Percentiles rank a stretch among this genome's conserved stretches.
Conservation (phyloP, 257 asterid genomes). For the Nicotiana benthamiana region DNA sequence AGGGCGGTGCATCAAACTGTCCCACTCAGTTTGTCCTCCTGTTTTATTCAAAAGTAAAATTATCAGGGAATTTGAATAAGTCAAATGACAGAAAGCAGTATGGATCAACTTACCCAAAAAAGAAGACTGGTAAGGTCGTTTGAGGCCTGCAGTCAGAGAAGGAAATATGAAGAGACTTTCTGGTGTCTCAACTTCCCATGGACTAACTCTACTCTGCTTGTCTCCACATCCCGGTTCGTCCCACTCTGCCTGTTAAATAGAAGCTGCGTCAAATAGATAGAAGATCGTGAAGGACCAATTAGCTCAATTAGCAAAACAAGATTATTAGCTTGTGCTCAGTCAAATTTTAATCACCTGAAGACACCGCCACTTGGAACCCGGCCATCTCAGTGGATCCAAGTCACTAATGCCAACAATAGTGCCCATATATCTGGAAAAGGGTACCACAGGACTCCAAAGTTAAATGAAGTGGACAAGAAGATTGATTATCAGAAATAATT, state of each 20-base stretch:
- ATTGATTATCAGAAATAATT: not conserved
- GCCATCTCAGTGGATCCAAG: constrained; percentile 90
- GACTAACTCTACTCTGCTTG: constrained; percentile 78
- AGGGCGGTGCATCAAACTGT: constrained; percentile 43
- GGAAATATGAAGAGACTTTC: constrained; percentile 96
- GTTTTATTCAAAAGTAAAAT: constrained; percentile 1
- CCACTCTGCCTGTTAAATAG: constrained; percentile 73
- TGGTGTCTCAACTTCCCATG: constrained; percentile 98
- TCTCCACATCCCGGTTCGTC: constrained; percentile 95
- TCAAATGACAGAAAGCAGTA: not conserved
- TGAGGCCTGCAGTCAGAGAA: constrained; percentile 63
- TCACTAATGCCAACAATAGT: constrained; percentile 69
- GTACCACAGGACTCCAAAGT: not conserved
- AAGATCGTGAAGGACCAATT: not conserved
- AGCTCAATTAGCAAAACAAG: not conserved
- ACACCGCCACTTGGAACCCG: constrained; percentile 91
- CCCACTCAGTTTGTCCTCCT: constrained; percentile 77
- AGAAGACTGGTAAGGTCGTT: constrained; percentile 83
- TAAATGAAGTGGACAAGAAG: not conserved
- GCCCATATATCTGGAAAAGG: constrained; percentile 69
- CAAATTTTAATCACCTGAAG: constrained; percentile 51
- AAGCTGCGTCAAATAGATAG: not conserved
- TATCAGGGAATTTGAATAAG: not conserved
- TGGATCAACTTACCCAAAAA: constrained; percentile 38
- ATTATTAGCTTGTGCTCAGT: not conserved